Base-by-base conservation (phyloP, 1,284 basidiomycete species). In the Microbotryum scabiosae region DNA sequence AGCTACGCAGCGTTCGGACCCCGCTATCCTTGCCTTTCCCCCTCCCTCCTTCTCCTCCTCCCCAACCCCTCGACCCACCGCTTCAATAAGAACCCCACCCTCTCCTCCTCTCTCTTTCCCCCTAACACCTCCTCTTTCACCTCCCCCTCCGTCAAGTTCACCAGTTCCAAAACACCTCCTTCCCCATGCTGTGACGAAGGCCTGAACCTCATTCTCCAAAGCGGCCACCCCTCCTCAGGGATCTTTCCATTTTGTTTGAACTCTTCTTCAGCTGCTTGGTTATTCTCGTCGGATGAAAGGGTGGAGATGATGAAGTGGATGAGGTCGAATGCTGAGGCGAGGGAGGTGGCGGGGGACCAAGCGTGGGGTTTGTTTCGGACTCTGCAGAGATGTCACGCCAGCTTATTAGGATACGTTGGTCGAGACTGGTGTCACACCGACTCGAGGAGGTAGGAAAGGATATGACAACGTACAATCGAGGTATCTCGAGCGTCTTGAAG, bases 291-390 rank as follows among this genome's bases (percentile, higher is more conserved):
- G 10, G 36, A 7, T 1, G 52, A 61, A 44, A 81, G 66, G 0
- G 73, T 70, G 26, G 73, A 66, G 64, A 79, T 78, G 62, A 90
- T 68, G 71, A 83, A 85, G 4, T 75, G 70, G 44, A 93, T 71
- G 62, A 89, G 83, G 25, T 73, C 73, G 44, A 83, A 77, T 5
- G 84, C 88, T 81, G 87, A 91, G n/a, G 81, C 79, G 10, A 93
- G 78, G 70, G 85, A 88, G 48, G 84, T 72, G 23, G 80, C 76
- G 1, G 90, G 85, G 69, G 92, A 84, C 90, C 90, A 93, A 25
- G 81, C 83, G 23, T 79, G 80, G 6, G 84, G 80, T 68, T 86
- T 86, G 8, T 82, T 83, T 51, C 86, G 83, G n/a, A 90, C 82
- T 63, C 68, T 71, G 55, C 12, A 50, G 12, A 32, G 47, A 21